Evolutionary conservation across 257 asterid genomes (phyloP).

Genomic region (Jacaranda copaia): DNA sequence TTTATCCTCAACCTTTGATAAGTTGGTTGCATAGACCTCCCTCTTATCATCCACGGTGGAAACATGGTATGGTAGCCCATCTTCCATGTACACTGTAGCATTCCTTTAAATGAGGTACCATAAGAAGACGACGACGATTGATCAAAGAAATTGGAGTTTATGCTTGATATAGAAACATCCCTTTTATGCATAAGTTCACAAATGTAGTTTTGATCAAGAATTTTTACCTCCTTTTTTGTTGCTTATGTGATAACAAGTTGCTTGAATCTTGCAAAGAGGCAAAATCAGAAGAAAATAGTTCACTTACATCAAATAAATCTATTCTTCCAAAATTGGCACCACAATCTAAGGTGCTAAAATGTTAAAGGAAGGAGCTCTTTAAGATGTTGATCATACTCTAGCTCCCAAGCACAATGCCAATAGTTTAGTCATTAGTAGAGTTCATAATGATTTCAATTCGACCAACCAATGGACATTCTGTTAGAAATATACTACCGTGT

Average conservation of each 20-base stretch:
- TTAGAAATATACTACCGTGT: too few relatives aligned
- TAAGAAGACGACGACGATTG: conserved; percentile 37
- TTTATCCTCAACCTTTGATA: conserved; percentile 53
- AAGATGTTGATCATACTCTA: conserved; percentile 71
- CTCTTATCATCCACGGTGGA: conserved; percentile 75
- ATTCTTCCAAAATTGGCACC: conserved; percentile 31
- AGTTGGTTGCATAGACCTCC: conserved; percentile 66
- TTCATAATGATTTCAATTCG: conserved; percentile 31
- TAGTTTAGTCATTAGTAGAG: conserved; percentile 56
- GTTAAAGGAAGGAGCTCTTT: conserved; percentile 62
- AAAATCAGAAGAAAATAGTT: conserved; percentile 34
- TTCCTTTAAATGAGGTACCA: conserved; percentile 55
- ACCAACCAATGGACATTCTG: too few relatives aligned
- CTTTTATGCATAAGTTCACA: conserved; percentile 49
- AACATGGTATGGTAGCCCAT: conserved; percentile 67
- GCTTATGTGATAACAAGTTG: conserved; percentile 38
- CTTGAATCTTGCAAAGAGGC: conserved; percentile 39
- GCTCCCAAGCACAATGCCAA: conserved; percentile 54
- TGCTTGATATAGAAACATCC: conserved; percentile 65
- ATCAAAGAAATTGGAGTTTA: conserved; percentile 57
- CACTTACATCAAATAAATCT: conserved; percentile 33
- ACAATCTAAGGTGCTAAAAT: conserved; percentile 41
- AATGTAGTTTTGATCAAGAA: conserved; percentile 38
- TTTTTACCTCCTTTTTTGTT: conserved; percentile 44
- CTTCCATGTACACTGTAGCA: conserved; percentile 82